Conservation (phyloP, 768 basidiomycete genomes). For the Antrodiella citrinella region DNA sequence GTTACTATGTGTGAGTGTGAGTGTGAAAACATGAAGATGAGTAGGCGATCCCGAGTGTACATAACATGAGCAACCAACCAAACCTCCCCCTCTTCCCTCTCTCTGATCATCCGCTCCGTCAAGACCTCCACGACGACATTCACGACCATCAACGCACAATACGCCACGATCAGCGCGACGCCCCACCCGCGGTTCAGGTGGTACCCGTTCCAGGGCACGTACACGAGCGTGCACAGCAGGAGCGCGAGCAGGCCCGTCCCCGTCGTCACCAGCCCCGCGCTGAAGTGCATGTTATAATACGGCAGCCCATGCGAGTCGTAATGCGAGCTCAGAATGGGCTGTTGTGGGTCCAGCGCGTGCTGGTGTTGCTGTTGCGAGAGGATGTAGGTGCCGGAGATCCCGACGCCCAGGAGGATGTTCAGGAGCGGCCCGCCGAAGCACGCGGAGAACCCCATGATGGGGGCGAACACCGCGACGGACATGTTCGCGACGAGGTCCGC, state of each 20-base stretch:
- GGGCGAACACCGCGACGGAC: conserved; percentile 88
- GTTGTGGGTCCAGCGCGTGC: too few species aligned
- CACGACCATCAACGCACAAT: conserved; percentile 65
- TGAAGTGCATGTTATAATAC: conserved; percentile 73
- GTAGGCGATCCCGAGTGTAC: too few species aligned
- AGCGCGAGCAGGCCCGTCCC: conserved; percentile 72
- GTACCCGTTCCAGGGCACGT: conserved; percentile 82
- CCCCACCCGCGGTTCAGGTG: conserved; percentile 79
- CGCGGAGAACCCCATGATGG: conserved; percentile 91
- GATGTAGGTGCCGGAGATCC: conserved; percentile 84
- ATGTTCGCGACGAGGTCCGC: conserved; percentile 97
- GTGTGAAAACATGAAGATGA: too few species aligned
- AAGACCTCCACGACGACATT: conserved; percentile 74
- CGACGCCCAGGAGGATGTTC: conserved; percentile 85
- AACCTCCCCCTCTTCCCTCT: background rate
- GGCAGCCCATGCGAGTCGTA: conserved; percentile 50
- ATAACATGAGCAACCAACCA: too few species aligned
- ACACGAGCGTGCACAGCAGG: conserved; percentile 65
- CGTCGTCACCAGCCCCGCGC: conserved; percentile 79
- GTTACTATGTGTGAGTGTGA: too few species aligned
- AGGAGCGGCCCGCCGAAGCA: conserved; percentile 94
- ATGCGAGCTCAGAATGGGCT: too few species aligned
- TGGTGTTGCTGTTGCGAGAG: conserved; percentile 50
- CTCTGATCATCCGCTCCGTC: background rate
- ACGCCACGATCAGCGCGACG: conserved; percentile 63